Evolutionary conservation across 257 asterid genomes (phyloP), one percentile per base, ranked within the genome.

Genomic region (Rehmannia glutinosa): DNA sequence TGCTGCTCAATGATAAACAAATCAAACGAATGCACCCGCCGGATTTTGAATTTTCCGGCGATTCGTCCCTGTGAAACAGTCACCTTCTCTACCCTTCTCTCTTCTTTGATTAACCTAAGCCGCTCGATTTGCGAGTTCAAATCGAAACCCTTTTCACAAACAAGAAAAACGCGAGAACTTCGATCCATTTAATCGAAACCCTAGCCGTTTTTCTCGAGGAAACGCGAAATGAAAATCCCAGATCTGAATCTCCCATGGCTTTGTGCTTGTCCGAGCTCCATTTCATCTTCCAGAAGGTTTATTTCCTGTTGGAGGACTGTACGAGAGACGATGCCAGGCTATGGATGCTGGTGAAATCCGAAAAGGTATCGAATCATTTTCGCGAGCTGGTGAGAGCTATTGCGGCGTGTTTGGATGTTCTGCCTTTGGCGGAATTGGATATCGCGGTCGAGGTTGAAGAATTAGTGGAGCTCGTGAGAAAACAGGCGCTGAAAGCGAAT

Each of bases 21-120:
- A 1, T 76, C 80, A 58, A 36, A 77, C 54, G 93, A 72, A 41
- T 73, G 50, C 49, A 47, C 66, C 15, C 98, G 98, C 91, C 96
- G 98, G 96, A 79, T 81, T 68, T 70, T 92, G 74, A 77, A 53
- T 80, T 84, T 86, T 46, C 98, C 93, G 88, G 98, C 97, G 4
- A 67, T 86, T 61, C 91, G 95, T 62, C 93, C 97, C 0, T 73
- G 88, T 63, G 96, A 84, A 71, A 75, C 85, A 0, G 83, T 87
- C 0, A 73, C 87, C 6, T 71, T 77, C 23, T 24, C 81, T 39
- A 73, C 46, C 62, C 83, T 93, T 1, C 41, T 90, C 30, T 0
- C 75, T 42, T 86, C 96, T 0, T 62, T 93, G 62, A 73, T 86
- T 42, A 63, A 36, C 8, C 55, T 90, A n/a, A 75, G 82, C 30